Evolutionary conservation across 805 yeast species (phyloP).

Genomic region (Candida germanica): DNA sequence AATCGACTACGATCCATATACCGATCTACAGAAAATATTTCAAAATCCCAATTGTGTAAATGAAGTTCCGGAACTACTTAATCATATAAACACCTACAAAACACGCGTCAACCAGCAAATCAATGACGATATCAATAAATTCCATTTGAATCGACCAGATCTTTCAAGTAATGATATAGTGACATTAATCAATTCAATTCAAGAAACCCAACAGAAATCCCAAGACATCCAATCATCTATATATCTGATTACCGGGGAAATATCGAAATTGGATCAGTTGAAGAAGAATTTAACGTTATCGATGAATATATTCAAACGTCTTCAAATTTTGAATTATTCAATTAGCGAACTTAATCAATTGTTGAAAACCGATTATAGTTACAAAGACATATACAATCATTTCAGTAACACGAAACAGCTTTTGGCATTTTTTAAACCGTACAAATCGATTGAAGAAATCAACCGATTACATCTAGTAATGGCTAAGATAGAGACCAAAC

Average conservation of each 20-base stretch:
- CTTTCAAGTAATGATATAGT: slow-evolving; percentile 30
- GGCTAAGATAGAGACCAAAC: slow-evolving; percentile 53
- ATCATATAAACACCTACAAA: slow-evolving; percentile 51
- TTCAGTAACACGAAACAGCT: slow-evolving; percentile 73
- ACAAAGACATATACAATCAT: slow-evolving; percentile 55
- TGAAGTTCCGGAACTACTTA: slow-evolving; percentile 49
- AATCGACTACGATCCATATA: slow-evolving; percentile 12
- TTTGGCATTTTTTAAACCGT: slow-evolving; percentile 69
- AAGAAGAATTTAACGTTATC: slow-evolving; percentile 80
- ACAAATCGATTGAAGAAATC: slow-evolving; percentile 79
- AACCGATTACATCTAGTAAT: slow-evolving; percentile 62
- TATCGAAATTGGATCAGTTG: slow-evolving; percentile 74
- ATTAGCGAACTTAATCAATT: slow-evolving; percentile 69
- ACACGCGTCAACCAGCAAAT: slow-evolving; percentile 47
- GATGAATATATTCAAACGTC: slow-evolving; percentile 80
- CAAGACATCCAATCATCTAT: slow-evolving; percentile 58
- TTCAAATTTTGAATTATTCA: slow-evolving; percentile 63
- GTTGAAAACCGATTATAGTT: slow-evolving; percentile 43
- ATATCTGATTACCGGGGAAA: slow-evolving; percentile 67
- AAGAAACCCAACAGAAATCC: slow-evolving; percentile 48
- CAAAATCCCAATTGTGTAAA: slow-evolving; percentile 48
- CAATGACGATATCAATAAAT: slow-evolving; percentile 28
- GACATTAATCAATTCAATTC: slow-evolving; percentile 42
- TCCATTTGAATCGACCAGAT: slow-evolving; percentile 16
- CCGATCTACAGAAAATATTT: slow-evolving; percentile 51